These are phyloP conservation scores for Tetradesmus obliquus DNA, from an alignment of 139 green algal species.

Conservation along the genomic window DNA sequence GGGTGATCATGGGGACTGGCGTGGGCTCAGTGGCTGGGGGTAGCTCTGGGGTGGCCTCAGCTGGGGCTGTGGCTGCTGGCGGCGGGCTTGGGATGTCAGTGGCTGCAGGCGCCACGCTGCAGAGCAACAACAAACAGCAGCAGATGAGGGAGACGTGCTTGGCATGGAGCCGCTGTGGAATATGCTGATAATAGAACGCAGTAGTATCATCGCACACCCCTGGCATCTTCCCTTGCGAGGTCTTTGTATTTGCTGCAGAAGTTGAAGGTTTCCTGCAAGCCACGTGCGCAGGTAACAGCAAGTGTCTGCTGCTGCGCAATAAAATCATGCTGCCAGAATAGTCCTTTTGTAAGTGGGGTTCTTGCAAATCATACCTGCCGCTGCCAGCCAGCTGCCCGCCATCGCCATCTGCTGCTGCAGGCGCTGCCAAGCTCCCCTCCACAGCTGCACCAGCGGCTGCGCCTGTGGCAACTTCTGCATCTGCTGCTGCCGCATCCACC, in stretches of 20 bases:
- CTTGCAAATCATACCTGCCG: background rate
- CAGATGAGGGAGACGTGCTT: background rate
- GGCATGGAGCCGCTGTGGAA: no score
- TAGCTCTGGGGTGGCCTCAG: background rate
- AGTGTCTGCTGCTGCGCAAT: no score
- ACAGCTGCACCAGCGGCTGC: background rate
- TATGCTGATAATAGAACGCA: no score
- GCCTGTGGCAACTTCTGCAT: background rate
- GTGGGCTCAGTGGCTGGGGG: background rate
- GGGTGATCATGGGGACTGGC: background rate
- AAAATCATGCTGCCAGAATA: no score
- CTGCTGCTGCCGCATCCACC: background rate
- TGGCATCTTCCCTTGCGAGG: no score
- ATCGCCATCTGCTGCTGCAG: background rate
- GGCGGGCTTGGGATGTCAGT: background rate
- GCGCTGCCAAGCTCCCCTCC: background rate
- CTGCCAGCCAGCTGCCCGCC: background rate
- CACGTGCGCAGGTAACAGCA: no score
- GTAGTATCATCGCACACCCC: no score
- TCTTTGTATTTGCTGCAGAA: no score
- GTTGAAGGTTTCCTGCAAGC: background rate
- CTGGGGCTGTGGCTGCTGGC: background rate
- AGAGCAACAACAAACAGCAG: background rate
- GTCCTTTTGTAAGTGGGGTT: no score
- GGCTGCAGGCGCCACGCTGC: background rate